Evolutionary conservation across 371 early-diverging fungal species (phyloP).

Genomic region (Rhizopus delemar): DNA sequence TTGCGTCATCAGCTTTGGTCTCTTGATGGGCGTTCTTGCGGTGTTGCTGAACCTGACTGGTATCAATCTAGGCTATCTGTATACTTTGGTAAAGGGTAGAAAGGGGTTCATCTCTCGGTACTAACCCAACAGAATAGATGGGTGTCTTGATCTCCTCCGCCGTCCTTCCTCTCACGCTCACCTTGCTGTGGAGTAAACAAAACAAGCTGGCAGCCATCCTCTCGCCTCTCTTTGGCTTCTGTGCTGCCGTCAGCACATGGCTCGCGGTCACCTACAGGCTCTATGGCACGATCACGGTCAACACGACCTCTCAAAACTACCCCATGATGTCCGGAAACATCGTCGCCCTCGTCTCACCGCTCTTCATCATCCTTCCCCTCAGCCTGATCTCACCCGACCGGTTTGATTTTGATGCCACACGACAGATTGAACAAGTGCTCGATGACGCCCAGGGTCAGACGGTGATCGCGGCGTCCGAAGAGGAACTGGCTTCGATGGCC

Average conservation of each 20-base stretch:
- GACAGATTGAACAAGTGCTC: constrained; percentile 41
- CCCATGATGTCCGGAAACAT: constrained; percentile 77
- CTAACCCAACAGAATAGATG: constrained; percentile 41
- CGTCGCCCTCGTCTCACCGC: constrained; percentile 39
- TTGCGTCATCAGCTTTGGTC: constrained; percentile 59
- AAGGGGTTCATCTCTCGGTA: background rate
- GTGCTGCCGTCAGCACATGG: constrained; percentile 61
- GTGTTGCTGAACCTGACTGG: constrained; percentile 62
- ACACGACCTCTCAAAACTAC: constrained; percentile 59
- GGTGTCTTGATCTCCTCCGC: constrained; percentile 69
- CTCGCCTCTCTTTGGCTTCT: constrained; percentile 57
- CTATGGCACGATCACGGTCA: constrained; percentile 58
- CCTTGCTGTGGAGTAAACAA: constrained; percentile 68
- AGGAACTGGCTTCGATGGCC: constrained; percentile 24
- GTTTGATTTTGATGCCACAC: constrained; percentile 60
- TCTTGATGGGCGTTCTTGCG: constrained; percentile 68
- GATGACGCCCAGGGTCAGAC: constrained; percentile 39
- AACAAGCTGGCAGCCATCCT: constrained; percentile 53
- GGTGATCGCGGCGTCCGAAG: constrained; percentile 18
- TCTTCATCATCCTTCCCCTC: constrained; percentile 22
- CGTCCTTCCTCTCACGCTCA: constrained; percentile 63
- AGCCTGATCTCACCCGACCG: constrained; percentile 59
- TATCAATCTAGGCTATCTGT: constrained; percentile 67
- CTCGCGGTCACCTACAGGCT: constrained; percentile 54
- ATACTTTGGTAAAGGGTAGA: constrained; percentile 34